Evolutionary conservation across 2,329 filamentous ascomycete genomes (phyloP), one percentile per base, ranked within the genome.

Genomic region (Colletotrichum simmondsii): DNA sequence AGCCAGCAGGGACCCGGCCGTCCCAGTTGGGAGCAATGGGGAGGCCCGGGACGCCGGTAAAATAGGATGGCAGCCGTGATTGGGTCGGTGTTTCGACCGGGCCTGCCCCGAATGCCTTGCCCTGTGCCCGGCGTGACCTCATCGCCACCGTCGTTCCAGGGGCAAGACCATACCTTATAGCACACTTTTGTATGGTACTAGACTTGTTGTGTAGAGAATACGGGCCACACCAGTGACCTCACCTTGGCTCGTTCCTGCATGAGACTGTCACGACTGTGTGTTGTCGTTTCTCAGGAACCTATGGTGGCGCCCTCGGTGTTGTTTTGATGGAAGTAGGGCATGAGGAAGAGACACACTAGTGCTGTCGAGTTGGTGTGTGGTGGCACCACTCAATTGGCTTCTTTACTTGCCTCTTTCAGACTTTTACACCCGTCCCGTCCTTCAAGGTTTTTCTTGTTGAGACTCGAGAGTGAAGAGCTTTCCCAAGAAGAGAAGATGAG

Each of bases 41-140:
- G 19, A 42, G 37, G 14, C 37, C 37, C 64, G 64, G 49, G 49
- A 24, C 57, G 58, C 64, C 65, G 69, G 69, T 54, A 64, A 64
- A 68, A 64, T 46, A 53, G 42, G 65, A 69, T 54, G 65, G 19
- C 64, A 63, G 65, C 53, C 58, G 59, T 72, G 65, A 72, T 68
- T 72, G 69, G 65, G 53, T n/a, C 28, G 11, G 22, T 63, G 65
- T 68, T 68, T 58, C 26, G 32, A 57, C 22, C 69, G 26, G 35
- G 16, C 52, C 49, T 57, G 49, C 35, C 64, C 58, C 64, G 35
- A 58, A 52, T 61, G 49, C 56, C 63, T 62, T 68, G 58, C 64
- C 58, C 32, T 62, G 57, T 57, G 37, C 64, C 53, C 24, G 32
- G 32, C 19, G 52, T 54, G 52, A 56, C 30, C 52, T 54, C 62